These are phyloP conservation scores for Urostyla sp. DNA, from an alignment of 73 alveolate species.

Conservation along the genomic window DNA sequence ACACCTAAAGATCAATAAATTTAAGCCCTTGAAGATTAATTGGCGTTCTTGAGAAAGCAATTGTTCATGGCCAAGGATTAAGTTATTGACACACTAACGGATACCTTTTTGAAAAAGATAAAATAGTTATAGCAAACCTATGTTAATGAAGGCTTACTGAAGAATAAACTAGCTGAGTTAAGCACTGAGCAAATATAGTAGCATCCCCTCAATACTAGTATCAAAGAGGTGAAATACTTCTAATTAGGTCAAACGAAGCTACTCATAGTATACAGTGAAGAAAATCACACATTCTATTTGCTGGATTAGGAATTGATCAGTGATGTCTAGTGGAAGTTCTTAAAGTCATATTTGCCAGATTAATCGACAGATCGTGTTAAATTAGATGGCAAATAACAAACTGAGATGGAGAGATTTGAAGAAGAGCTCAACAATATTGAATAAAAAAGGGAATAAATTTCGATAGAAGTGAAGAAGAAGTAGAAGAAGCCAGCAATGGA, in stretches of 20 bases:
- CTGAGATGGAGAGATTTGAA: neutral
- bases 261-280: conserved; percentile 10
- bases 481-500: no score
- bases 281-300: conserved; percentile 40
- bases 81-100: conserved; percentile 23
- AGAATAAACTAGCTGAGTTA: conserved; percentile 32
- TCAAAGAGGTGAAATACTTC: conserved; percentile 10
- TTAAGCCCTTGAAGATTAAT: neutral
- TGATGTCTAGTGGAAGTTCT: conserved; percentile 2
- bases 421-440: conserved; percentile 2
- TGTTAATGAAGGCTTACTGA: neutral
- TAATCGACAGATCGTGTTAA: conserved; percentile 31
- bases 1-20: no score
- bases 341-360: conserved; percentile 13
- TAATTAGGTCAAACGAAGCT: conserved; percentile 10
- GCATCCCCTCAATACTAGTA: conserved; percentile 5
- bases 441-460: neutral
- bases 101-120: conserved; percentile 18
- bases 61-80: conserved; percentile 40
- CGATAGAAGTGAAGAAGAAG: no score
- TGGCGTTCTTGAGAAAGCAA: conserved; percentile 24
- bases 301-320: conserved; percentile 23
- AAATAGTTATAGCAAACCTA: conserved; percentile 25
- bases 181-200: conserved; percentile 10
- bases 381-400: conserved; percentile 6